Evolutionary conservation across 2,329 filamentous ascomycete species (phyloP), one percentile per base, ranked within the genome.

Genomic region (Claviceps fusiformis): DNA sequence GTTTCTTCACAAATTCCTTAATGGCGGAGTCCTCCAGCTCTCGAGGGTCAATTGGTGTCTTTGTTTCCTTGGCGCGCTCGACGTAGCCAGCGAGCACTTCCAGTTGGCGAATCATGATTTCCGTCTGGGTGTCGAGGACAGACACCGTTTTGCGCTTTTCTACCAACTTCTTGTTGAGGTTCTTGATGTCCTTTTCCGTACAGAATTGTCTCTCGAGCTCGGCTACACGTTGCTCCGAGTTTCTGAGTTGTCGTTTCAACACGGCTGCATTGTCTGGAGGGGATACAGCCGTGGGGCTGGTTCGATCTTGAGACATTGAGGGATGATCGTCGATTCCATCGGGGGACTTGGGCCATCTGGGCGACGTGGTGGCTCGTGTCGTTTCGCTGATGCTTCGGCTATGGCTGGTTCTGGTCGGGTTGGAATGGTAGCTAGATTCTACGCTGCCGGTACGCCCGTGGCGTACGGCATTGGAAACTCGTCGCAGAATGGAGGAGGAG

Each of bases 101-200:
- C 19, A 97, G 76, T 68, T 97, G 90, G 45, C 88, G 86, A 63
- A 97, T 88, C 71, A 95, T 92, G 68, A 97, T 91, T 70, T 97
- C 92, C 52, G 90, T 89, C 70, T 96, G 89, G 0, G 91, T 92
- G 67, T 97, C 92, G 53, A 97, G 76, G 19, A 95, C 87, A 7
- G 92, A 92, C 68, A 98, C 93, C 0, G 93, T 97, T 64, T 95
- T 95, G 56, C 93, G 81, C 74, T 97, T 97, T 70, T 97, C 91
- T 41, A 87, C 79, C 29, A 97, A 75, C 66, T 91, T 92, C 62
- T 86, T 90, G 69, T 95, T 95, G 35, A 95, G 82, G 62, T 84
- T 86, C 70, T 86, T 86, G 29, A 84, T 68, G 56, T 82, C 80
- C 61, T 82, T 82, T 59, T 83, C 81, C 3, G 77, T 78, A 51